Base-by-base conservation (phyloP, 805 yeast species). In the Lachancea meyersii region DNA sequence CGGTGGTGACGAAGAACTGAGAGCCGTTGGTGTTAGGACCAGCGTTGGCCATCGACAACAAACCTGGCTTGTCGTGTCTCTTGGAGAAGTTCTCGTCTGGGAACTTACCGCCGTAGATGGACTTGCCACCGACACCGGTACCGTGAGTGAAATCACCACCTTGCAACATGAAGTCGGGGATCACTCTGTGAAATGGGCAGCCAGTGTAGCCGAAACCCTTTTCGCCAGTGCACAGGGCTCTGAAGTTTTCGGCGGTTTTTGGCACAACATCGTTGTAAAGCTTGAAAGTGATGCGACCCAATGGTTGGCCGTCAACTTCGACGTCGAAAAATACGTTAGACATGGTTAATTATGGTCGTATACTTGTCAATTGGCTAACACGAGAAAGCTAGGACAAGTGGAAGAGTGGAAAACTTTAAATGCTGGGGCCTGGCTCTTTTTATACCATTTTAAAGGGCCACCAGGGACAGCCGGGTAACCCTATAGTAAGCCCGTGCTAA, bases 21-120 rank as follows among this genome's bases (percentile, higher is more conserved):
- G 96, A 88, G 45, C 97, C 97, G 73, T 91, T 91, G 72, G 97
- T 86, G 81, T 87, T 86, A 69, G 95, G 95, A 57, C 97, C 97
- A 51, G 97, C 94, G 67, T 91, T 91, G 67, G 97, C 97, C 97
- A 91, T 91, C 50, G 96, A 86, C 64, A 86, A 68, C 69, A 83
- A 71, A 77, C 88, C 76, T 75, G 94, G 80, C 68, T 79, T 73
- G 72, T 73, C 71, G 79, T 91, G 97, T 62, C 68, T 80, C 71
- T 72, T 71, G 62, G 59, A 51, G 63, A 84, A 84, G 77, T 82
- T 83, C 66, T 84, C 94, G 60, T 84, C 94, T 43, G 63, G 61
- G 69, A 84, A 84, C 64, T 75, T 80, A 48, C 75, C 79, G 56
- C 91, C 91, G 67, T 84, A 85, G 70, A 85, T 85, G 48, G 91